Base-by-base conservation (phyloP, 176 grass and related monocot species). In the Phoenix dactylifera region DNA sequence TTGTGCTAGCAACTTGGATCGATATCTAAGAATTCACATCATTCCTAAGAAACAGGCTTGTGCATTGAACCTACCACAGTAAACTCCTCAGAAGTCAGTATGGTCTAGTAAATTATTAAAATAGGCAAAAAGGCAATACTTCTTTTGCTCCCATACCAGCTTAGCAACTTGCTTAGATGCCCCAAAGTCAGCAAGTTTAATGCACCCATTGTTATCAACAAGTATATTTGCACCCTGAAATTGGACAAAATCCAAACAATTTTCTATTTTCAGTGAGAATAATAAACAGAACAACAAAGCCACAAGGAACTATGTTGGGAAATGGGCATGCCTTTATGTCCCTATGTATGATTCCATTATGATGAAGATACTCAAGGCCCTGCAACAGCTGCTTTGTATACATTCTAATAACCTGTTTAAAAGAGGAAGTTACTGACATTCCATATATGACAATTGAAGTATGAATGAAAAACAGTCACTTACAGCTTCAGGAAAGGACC, bases 181-280 rank as follows among this genome's bases (percentile, higher is more conserved):
- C 35, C 94, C 94, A 81, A 98, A 98, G 83, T 98, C 94, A 6
- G 94, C 88, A 58, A 98, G 84, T 53, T 98, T 98, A 71, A 98
- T 93, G 79, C 94, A 98, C 14, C 94, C 94, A 77, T 98, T 98
- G 69, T 98, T 93, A 75, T 98, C 94, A 7, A 98, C 88, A 70
- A 98, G 94, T 83, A 98, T 98, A 53, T 98, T 98, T 69, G 94
- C 94, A 7, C 94, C 94, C 88, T 93, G 79, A 67, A 73, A 76
- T 80, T 39, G n/a, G 49, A 76, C 5, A 51, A 58, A 52, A 71
- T 12, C 12, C 35, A 44, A 44, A 10, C 7, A 12, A 12, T 9
- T 44, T 14, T 44, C 35, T 10, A 44, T 7, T 44, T 0, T 55
- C 76, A 7, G 58, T 20, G 67, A 74, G 44, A 57, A 58, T n/a